A percentile compares a stretch with the other conserved stretches of the same genome.
Conservation (phyloP, 2,329 filamentous ascomycete genomes). For the Arthrobotrys sphaeroides region DNA sequence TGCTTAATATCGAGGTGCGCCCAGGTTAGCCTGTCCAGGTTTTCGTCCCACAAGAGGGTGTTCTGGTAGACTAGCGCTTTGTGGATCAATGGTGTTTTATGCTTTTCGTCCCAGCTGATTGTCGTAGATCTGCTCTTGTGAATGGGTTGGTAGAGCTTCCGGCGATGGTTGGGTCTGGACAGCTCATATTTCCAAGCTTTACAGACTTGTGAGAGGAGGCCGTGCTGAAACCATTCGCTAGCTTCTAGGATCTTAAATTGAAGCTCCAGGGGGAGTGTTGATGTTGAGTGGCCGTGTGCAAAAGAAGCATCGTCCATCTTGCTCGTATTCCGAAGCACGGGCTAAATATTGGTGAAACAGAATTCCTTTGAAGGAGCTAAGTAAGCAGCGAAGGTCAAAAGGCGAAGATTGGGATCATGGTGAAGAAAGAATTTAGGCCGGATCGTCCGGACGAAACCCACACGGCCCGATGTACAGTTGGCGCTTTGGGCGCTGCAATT, state of each 20-base stretch:
- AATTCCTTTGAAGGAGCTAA: background rate
- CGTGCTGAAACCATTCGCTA: slow-evolving; percentile 42
- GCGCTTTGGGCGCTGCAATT: slow-evolving; percentile 5
- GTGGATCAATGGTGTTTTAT: slow-evolving; percentile 26
- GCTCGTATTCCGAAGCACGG: background rate
- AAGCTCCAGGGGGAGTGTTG: slow-evolving; percentile 24
- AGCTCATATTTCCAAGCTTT: slow-evolving; percentile 32
- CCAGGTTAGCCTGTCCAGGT: slow-evolving; percentile 19
- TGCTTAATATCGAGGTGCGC: slow-evolving; percentile 11
- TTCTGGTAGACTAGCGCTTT: slow-evolving; percentile 38
- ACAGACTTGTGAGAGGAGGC: slow-evolving; percentile 34
- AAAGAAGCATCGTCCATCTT: slow-evolving; percentile 1
- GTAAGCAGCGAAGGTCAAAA: slow-evolving; percentile 5
- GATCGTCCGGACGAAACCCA: slow-evolving; percentile 4
- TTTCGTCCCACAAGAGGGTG: slow-evolving; percentile 18
- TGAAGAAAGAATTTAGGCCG: background rate
- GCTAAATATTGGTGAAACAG: background rate
- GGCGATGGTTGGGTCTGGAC: slow-evolving; percentile 2
- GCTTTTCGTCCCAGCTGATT: slow-evolving; percentile 10
- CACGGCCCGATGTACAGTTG: slow-evolving; percentile 9
- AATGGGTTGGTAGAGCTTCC: slow-evolving; percentile 41
- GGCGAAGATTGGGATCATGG: background rate
- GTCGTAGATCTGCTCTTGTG: slow-evolving; percentile 14
- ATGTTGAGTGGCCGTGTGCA: slow-evolving; percentile 8
- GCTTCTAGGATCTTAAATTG: slow-evolving; percentile 41